Conservation (phyloP, 2,329 filamentous ascomycete genomes). For the Celoporthe dispersa region DNA sequence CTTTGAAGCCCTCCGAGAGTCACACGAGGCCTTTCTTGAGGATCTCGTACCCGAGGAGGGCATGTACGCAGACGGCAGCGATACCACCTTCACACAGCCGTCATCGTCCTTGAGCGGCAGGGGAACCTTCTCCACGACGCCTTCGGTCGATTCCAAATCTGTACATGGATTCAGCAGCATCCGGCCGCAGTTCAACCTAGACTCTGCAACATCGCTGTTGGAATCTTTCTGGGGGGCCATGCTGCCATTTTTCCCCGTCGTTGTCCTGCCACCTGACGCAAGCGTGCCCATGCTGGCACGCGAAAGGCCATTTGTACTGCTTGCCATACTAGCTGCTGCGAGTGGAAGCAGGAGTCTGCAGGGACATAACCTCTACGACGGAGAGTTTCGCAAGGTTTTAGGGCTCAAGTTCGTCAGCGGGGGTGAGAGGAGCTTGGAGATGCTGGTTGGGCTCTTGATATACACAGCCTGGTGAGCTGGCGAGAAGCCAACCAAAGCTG, state of each 20-base stretch:
- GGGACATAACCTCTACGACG: conserved; percentile 58
- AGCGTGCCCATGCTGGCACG: conserved; percentile 50
- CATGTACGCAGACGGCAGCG: conserved; percentile 27
- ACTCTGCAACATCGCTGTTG: conserved; percentile 54
- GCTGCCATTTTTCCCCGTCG: conserved; percentile 49
- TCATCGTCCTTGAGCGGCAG: conserved; percentile 29
- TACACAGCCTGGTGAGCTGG: conserved; percentile 59
- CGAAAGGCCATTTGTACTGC: conserved; percentile 55
- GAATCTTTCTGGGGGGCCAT: conserved; percentile 47
- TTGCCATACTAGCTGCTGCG: conserved; percentile 57
- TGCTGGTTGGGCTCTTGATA: conserved; percentile 60
- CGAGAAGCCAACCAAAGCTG: too few species aligned
- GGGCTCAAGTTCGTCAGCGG: conserved; percentile 60
- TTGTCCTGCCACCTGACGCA: conserved; percentile 45
- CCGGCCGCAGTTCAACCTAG: conserved; percentile 59
- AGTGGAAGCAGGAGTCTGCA: conserved; percentile 53
- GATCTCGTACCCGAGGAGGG: conserved; percentile 31
- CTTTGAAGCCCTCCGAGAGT: conserved; percentile 48
- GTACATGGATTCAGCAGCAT: conserved; percentile 42
- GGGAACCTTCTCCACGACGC: conserved; percentile 35
- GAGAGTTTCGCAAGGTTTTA: conserved; percentile 61
- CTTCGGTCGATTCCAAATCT: conserved; percentile 38
- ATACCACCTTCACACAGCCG: conserved; percentile 19
- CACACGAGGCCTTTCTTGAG: conserved; percentile 50
- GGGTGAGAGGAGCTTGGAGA: conserved; percentile 60